These are phyloP conservation scores for Laguncularia racemosa DNA, from an alignment of 345 rosid genomes.

Conservation along the genomic window DNA sequence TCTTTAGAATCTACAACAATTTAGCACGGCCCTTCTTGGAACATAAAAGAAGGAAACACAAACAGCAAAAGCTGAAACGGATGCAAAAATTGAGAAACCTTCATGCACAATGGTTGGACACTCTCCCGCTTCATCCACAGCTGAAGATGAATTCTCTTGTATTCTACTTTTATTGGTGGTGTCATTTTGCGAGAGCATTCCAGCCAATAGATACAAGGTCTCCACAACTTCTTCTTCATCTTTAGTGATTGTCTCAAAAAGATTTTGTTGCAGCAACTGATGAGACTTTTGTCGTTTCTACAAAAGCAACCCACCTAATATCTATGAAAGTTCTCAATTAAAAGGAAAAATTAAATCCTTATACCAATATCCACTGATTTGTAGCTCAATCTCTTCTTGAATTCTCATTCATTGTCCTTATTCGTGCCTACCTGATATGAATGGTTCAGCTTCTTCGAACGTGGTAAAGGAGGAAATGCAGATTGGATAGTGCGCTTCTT, in stretches of 20 bases:
- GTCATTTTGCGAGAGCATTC: slow-evolving; percentile 42
- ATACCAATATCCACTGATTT: slow-evolving; percentile 26
- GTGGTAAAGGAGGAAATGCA: slow-evolving; percentile 35
- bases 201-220: slow-evolving; percentile 74
- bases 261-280: slow-evolving; percentile 15
- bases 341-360: not conserved
- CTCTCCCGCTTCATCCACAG: slow-evolving; percentile 22
- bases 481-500: slow-evolving; percentile 60
- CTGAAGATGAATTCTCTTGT: slow-evolving; percentile 14
- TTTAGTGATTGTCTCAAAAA: slow-evolving; percentile 58
- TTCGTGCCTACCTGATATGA: slow-evolving; percentile 21
- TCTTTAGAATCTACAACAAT: slow-evolving; percentile 20
- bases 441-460: slow-evolving; percentile 47
- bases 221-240: slow-evolving; percentile 98
- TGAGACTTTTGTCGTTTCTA: slow-evolving; percentile 20
- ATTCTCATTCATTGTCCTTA: slow-evolving; percentile 35
- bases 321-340: slow-evolving; percentile 5
- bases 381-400: slow-evolving; percentile 21
- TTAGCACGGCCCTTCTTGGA: not conserved
- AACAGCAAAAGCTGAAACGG: slow-evolving; percentile 1
- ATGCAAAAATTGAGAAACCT: not conserved
- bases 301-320: slow-evolving; percentile 10
- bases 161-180: slow-evolving; percentile 18
- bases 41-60: not conserved
- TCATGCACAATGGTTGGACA: slow-evolving; percentile 7